Percentiles rank a stretch among this genome's conserved stretches.
Evolutionary conservation across 2,329 filamentous ascomycete species (phyloP).

Genomic region (Pseudocercospora crystallina): DNA sequence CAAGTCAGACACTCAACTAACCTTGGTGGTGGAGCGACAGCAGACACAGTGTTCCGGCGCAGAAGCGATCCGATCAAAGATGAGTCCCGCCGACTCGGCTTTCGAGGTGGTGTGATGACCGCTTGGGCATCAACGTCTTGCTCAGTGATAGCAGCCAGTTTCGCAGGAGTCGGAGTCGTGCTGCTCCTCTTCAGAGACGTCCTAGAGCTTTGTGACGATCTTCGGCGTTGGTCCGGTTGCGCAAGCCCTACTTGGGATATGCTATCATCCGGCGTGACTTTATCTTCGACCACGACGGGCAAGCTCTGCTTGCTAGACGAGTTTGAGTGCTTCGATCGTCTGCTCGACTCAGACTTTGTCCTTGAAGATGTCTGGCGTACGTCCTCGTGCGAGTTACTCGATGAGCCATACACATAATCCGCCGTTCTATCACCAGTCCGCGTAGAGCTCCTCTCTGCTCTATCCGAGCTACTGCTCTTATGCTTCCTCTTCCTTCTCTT

Average conservation of each 20-base stretch:
- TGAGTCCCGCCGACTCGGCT: conserved; percentile 28
- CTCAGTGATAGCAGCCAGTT: conserved; percentile 24
- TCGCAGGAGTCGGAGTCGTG: conserved; percentile 21
- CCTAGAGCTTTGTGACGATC: conserved; percentile 3
- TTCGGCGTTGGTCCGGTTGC: conserved; percentile 8
- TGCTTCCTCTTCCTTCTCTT: conserved; percentile 3
- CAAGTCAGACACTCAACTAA: conserved; percentile 69
- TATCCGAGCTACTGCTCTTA: conserved; percentile 8
- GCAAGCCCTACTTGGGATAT: conserved; percentile 29
- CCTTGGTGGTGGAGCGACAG: conserved; percentile 20
- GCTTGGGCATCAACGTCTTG: conserved; percentile 29
- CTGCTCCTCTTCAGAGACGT: conserved; percentile 21
- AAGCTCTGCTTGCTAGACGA: conserved; percentile 13
- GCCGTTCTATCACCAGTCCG: neutral
- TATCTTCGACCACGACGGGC: conserved; percentile 17
- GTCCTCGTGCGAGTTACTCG: neutral
- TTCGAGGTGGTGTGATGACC: conserved; percentile 10
- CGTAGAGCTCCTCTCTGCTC: conserved; percentile 1
- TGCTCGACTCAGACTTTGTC: neutral
- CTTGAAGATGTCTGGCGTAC: neutral
- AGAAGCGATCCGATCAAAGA: conserved; percentile 28
- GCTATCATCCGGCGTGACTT: conserved; percentile 34
- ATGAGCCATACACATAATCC: conserved; percentile 17
- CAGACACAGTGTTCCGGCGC: conserved; percentile 22
- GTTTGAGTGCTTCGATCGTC: conserved; percentile 6